These are phyloP conservation scores for Malus hybrid DNA, from an alignment of 331 rosid genomes.

Conservation along the genomic window DNA sequence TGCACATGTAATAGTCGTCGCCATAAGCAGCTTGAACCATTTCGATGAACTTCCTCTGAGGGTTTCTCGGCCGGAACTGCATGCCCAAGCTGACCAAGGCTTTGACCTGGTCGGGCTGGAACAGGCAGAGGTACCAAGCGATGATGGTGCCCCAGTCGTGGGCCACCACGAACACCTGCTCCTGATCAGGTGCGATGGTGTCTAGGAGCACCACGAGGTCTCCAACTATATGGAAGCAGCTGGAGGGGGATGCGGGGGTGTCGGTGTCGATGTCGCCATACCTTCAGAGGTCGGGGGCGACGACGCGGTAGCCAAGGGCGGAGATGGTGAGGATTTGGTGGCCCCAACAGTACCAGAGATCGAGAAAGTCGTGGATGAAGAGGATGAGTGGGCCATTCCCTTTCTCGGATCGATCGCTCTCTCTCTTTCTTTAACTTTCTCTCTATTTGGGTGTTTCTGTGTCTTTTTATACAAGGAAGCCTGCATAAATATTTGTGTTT, in stretches of 20 bases:
- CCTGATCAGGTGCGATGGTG: conserved; percentile 23
- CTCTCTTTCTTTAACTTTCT: too few relatives aligned
- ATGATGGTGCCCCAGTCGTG: too few relatives aligned
- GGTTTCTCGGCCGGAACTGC: conserved; percentile 41
- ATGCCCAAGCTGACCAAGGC: conserved; percentile 60
- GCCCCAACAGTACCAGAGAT: conserved; percentile 32
- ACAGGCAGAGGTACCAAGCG: too few relatives aligned
- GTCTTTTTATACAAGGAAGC: too few relatives aligned
- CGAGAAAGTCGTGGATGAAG: conserved; percentile 35
- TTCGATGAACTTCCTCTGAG: conserved; percentile 32
- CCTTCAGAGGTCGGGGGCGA: conserved; percentile 79
- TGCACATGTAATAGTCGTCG: conserved; percentile 33
- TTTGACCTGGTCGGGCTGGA: conserved; percentile 28
- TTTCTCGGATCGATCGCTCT: conserved; percentile 6
- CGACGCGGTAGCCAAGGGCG: conserved; percentile 53
- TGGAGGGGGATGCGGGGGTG: conserved; percentile 14
- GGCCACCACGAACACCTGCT: not conserved
- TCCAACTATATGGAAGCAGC: conserved; percentile 50
- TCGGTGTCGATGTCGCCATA: conserved; percentile 69
- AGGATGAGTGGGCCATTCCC: conserved; percentile 28
- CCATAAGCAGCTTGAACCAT: conserved; percentile 24
- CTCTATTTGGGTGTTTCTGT: too few relatives aligned
- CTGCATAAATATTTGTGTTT: too few relatives aligned
- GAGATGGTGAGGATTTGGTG: conserved; percentile 36
- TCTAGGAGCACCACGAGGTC: conserved; percentile 55